Conservation (phyloP, 2,329 filamentous ascomycete species). For the Hypomyces perniciosus region DNA sequence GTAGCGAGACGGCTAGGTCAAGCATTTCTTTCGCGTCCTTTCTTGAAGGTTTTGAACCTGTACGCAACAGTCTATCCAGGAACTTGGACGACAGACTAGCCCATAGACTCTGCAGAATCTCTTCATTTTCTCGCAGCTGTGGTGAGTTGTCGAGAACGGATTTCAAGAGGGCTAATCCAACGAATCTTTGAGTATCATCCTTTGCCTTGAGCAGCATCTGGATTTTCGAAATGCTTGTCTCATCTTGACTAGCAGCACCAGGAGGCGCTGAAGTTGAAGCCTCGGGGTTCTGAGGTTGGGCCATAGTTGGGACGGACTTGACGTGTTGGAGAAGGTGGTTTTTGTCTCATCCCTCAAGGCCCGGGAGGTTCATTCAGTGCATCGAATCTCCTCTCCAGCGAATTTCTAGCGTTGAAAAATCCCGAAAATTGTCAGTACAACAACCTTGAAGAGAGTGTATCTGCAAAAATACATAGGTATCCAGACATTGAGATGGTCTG, state of each 20-base stretch:
- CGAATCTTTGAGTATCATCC: constrained; percentile 63
- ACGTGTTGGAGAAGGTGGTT: neutral
- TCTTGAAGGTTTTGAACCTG: constrained; percentile 38
- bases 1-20: constrained; percentile 54
- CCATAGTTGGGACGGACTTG: constrained; percentile 1
- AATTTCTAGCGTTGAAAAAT: no score
- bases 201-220: constrained; percentile 50
- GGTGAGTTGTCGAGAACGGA: constrained; percentile 57
- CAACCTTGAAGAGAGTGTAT: no score
- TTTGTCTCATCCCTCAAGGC: neutral
- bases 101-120: constrained; percentile 48
- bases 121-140: constrained; percentile 43
- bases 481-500: no score
- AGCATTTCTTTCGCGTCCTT: constrained; percentile 54
- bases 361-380: no score
- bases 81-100: constrained; percentile 55
- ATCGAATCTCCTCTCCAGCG: neutral
- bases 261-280: neutral
- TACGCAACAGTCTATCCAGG: constrained; percentile 55
- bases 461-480: no score
- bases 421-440: no score
- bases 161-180: constrained; percentile 60
- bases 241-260: constrained; percentile 11
- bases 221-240: constrained; percentile 39
- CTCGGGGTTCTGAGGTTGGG: neutral